These are phyloP conservation scores for Rhynchospora pubera DNA, from an alignment of 176 grass and related monocot genomes.

Conservation along the genomic window DNA sequence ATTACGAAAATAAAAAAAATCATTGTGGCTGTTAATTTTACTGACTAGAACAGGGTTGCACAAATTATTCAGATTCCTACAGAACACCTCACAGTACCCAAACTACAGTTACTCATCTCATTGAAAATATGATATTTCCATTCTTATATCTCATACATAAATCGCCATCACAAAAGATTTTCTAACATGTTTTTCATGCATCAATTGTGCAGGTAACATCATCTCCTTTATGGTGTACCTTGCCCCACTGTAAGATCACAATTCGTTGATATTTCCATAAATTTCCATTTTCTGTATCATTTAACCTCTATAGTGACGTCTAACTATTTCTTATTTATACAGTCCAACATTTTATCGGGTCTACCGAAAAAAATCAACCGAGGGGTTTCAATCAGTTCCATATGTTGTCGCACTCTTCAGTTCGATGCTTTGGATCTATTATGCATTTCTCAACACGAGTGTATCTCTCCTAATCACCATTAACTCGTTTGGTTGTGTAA, in stretches of 20 bases:
- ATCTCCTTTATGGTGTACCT: conserved; percentile 81
- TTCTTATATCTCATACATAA: not conserved
- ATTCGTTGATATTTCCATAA: not conserved
- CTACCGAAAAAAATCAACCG: conserved; percentile 61
- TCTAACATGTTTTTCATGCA: conserved; percentile 3
- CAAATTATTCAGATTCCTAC: not conserved
- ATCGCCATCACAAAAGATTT: not conserved
- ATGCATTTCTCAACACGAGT: conserved; percentile 54
- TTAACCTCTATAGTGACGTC: not conserved
- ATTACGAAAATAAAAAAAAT: not conserved
- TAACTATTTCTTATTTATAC: conserved; percentile 1
- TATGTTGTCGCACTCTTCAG: conserved; percentile 91
- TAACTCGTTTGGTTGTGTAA: conserved; percentile 59
- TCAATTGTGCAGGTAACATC: conserved; percentile 51
- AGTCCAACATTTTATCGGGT: conserved; percentile 78
- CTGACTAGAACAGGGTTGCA: not conserved
- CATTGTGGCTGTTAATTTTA: not conserved
- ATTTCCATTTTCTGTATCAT: not conserved
- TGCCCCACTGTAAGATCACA: conserved; percentile 57
- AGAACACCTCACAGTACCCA: not conserved
- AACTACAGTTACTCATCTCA: not conserved
- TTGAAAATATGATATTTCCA: not conserved
- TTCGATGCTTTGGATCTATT: conserved; percentile 88
- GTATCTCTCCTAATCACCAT: conserved; percentile 66
- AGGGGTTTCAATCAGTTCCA: conserved; percentile 78